A percentile compares a stretch with the other conserved stretches of the same genome.
Conservation (phyloP, 495 filamentous ascomycete species). For the Penicillium robsamsonii region DNA sequence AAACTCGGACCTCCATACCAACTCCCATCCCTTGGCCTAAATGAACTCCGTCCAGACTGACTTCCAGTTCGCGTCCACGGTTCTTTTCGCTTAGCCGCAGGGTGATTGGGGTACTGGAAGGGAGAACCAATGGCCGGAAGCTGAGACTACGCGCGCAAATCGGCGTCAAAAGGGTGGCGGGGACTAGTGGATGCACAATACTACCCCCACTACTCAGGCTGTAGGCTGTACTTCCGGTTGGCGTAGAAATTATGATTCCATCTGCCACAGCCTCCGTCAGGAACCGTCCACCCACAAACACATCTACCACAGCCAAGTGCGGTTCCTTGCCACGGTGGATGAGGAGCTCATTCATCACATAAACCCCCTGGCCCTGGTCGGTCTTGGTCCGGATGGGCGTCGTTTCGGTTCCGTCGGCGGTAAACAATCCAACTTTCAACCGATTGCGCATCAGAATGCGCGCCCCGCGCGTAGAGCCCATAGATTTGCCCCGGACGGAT, state of each 20-base stretch:
- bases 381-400: slow-evolving; percentile 43
- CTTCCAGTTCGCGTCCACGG: slow-evolving; percentile 77
- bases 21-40: slow-evolving; percentile 64
- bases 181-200: slow-evolving; percentile 91
- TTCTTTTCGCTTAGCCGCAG: slow-evolving; percentile 80
- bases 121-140: slow-evolving; percentile 88
- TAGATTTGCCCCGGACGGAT: slow-evolving; percentile 71
- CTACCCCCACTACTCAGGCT: slow-evolving; percentile 87
- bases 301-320: slow-evolving; percentile 85
- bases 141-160: slow-evolving; percentile 90
- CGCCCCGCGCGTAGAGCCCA: slow-evolving; percentile 70
- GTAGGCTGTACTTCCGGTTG: slow-evolving; percentile 94
- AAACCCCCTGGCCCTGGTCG: slow-evolving; percentile 51
- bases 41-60: slow-evolving; percentile 83
- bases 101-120: slow-evolving; percentile 79
- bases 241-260: slow-evolving; percentile 90
- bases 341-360: slow-evolving; percentile 93
- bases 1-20: slow-evolving; percentile 85
- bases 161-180: slow-evolving; percentile 82
- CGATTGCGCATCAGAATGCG: slow-evolving; percentile 84
- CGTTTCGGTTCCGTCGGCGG: slow-evolving; percentile 51
- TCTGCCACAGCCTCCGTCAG: slow-evolving; percentile 92
- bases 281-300: slow-evolving; percentile 79
- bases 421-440: slow-evolving; percentile 77
- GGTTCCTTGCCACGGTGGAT: slow-evolving; percentile 87